Conservation (phyloP, 805 yeast species). For the Starmerella etchellsii region DNA sequence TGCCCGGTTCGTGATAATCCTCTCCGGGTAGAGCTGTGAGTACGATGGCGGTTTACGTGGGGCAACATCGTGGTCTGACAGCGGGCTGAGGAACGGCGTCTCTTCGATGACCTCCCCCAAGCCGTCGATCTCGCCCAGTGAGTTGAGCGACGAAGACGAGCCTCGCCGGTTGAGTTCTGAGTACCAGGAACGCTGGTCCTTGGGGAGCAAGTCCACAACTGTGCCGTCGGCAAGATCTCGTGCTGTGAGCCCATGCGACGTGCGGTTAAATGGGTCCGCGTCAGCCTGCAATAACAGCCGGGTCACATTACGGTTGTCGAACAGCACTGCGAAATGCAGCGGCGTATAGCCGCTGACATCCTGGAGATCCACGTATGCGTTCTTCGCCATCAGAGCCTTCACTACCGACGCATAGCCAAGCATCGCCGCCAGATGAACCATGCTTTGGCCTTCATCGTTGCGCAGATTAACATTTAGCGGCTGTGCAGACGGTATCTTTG, state of each 20-base stretch:
- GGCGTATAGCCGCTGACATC: slow-evolving; percentile 82
- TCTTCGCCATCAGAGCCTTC: slow-evolving; percentile 48
- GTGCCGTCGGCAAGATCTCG: slow-evolving; percentile 27
- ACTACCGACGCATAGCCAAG: slow-evolving; percentile 57
- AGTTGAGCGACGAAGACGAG: slow-evolving; percentile 19
- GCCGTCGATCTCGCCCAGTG: neutral
- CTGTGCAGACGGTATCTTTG: slow-evolving; percentile 25
- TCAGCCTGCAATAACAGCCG: slow-evolving; percentile 19
- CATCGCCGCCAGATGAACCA: slow-evolving; percentile 73
- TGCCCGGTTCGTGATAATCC: neutral
- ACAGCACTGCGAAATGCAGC: slow-evolving; percentile 69
- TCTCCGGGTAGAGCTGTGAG: slow-evolving; percentile 6
- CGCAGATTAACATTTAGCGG: slow-evolving; percentile 68
- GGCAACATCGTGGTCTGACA: neutral
- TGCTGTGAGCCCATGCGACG: slow-evolving; percentile 26
- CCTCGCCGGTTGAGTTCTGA: slow-evolving; percentile 18
- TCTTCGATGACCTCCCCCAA: neutral
- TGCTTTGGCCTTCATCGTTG: slow-evolving; percentile 72
- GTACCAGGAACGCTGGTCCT: slow-evolving; percentile 21
- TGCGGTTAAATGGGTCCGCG: slow-evolving; percentile 24
- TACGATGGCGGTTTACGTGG: slow-evolving; percentile 1
- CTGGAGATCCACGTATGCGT: slow-evolving; percentile 45
- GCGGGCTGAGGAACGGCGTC: neutral
- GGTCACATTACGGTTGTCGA: slow-evolving; percentile 48
- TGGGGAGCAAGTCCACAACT: slow-evolving; percentile 21